A percentile compares a stretch with the other conserved stretches of the same genome.
phyloP scores from a whole-genome alignment of 2,329 filamentous ascomycete species.

The Exophiala lecanii-corni region DNA sequence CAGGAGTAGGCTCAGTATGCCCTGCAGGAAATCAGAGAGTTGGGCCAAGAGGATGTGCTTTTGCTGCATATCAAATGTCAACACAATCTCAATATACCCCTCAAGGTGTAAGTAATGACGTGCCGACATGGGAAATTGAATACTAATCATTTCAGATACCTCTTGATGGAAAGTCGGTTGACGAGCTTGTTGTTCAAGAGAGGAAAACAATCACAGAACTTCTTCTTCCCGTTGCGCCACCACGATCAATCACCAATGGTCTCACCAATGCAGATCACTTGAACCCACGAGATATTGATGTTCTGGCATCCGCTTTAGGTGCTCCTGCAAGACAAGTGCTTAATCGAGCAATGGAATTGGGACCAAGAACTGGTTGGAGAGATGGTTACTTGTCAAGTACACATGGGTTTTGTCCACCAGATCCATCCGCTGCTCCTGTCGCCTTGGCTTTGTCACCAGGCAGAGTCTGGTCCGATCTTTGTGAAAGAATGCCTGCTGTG shows the following conservation, averaged over 20 bases:
- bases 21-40: slow-evolving; percentile 11
- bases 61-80: slow-evolving; percentile 16
- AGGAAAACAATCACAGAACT: slow-evolving; percentile 14
- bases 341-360: slow-evolving; percentile 10
- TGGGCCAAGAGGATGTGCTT: slow-evolving; percentile 15
- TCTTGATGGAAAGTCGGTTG: slow-evolving; percentile 8
- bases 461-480: slow-evolving; percentile 17
- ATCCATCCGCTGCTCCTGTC: slow-evolving; percentile 11
- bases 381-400: slow-evolving; percentile 16
- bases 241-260: slow-evolving; percentile 10
- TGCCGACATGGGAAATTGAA: too few relatives aligned
- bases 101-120: slow-evolving; percentile 11
- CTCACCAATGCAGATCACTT: slow-evolving; percentile 15
- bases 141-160: slow-evolving; percentile 4
- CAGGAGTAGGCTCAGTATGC: slow-evolving; percentile 7
- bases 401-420: slow-evolving; percentile 18
- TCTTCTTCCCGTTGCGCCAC: slow-evolving; percentile 10
- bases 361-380: slow-evolving; percentile 15
- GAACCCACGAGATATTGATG: slow-evolving; percentile 14
- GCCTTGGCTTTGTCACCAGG: slow-evolving; percentile 13
- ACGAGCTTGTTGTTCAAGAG: slow-evolving; percentile 12
- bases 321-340: slow-evolving; percentile 18
- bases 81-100: slow-evolving; percentile 12
- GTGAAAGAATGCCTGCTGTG: slow-evolving; percentile 16
- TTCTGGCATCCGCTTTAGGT: slow-evolving; percentile 13